These are phyloP conservation scores for Pharnaceum exiguum DNA, from an alignment of 148 eudicot genomes.

Conservation along the genomic window DNA sequence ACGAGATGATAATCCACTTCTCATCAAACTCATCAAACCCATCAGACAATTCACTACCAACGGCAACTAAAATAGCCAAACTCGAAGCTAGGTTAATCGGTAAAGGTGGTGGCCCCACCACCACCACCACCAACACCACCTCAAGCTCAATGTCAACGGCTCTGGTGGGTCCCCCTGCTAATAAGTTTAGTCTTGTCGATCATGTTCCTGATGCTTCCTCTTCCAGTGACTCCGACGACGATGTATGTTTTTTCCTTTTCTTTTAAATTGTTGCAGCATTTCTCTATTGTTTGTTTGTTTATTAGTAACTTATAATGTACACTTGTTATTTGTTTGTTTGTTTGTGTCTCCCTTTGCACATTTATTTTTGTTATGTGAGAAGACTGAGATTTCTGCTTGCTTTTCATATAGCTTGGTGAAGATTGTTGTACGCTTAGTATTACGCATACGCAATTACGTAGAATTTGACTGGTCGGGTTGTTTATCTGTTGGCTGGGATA, in stretches of 20 bases:
- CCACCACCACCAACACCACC: too few relatives aligned
- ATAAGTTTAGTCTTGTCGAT: conserved; percentile 30
- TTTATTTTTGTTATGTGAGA: too few relatives aligned
- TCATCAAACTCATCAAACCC: conserved; percentile 90
- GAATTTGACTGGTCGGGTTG: too few relatives aligned
- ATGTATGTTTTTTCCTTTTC: conserved; percentile 37
- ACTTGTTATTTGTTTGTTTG: too few relatives aligned
- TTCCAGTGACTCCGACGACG: conserved; percentile 81
- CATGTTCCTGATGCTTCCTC: conserved; percentile 31
- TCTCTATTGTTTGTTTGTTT: too few relatives aligned
- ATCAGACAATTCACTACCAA: conserved; percentile 77
- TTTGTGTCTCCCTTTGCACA: too few relatives aligned
- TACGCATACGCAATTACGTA: too few relatives aligned
- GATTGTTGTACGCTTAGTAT: too few relatives aligned
- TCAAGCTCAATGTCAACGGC: conserved; percentile 35
- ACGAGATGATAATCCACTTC: conserved; percentile 73
- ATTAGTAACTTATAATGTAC: too few relatives aligned
- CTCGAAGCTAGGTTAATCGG: conserved; percentile 96
- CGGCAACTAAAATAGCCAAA: conserved; percentile 78
- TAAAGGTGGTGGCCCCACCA: conserved; percentile 47
- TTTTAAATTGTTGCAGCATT: neutral
- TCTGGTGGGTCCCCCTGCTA: conserved; percentile 35
- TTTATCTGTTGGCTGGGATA: too few relatives aligned
- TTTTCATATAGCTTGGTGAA: too few relatives aligned
- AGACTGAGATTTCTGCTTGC: too few relatives aligned